phyloP scores from a whole-genome alignment of 2,329 filamentous ascomycete species.

The Ilyonectria robusta region DNA sequence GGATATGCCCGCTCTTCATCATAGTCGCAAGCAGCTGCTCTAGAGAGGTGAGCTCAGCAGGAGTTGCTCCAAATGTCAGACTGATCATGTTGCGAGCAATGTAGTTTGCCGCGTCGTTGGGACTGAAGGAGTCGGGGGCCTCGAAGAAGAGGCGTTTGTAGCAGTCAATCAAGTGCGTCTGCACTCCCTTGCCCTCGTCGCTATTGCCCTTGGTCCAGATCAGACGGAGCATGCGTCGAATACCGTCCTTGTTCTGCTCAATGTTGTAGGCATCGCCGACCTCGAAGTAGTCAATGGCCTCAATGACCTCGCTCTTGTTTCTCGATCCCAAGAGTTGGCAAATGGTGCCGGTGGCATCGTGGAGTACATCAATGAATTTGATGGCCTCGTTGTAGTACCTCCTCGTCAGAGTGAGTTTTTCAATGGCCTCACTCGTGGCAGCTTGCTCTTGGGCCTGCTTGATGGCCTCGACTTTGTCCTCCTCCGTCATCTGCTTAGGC shows the following conservation, averaged over 20 bases:
- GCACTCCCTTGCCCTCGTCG: conserved; percentile 98
- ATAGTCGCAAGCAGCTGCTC: conserved; percentile 96
- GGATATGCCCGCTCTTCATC: conserved; percentile 94
- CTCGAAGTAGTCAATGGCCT: conserved; percentile 99
- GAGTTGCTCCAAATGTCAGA: conserved; percentile 94
- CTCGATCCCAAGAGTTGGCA: conserved; percentile 91
- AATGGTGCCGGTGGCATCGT: conserved; percentile 84
- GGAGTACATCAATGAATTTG: conserved; percentile 92
- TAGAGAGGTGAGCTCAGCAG: conserved; percentile 93
- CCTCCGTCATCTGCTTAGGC: conserved; percentile 79
- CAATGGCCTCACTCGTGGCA: conserved; percentile 89
- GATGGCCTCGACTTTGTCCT: conserved; percentile 80
- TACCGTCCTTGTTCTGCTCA: conserved; percentile 91
- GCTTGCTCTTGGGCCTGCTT: conserved; percentile 89
- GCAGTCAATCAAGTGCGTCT: conserved; percentile 95
- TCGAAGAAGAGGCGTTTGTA: conserved; percentile 98
- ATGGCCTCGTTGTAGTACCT: conserved; percentile 95
- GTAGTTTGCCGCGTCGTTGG: conserved; percentile 94
- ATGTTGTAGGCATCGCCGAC: conserved; percentile 96
- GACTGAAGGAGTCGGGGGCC: conserved; percentile 87
- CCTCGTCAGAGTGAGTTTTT: conserved; percentile 87
- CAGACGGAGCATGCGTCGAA: conserved; percentile 93
- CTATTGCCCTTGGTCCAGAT: conserved; percentile 99
- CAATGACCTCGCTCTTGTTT: conserved; percentile 98
- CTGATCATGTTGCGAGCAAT: conserved; percentile 99